Base-by-base conservation (phyloP, 2,329 filamentous ascomycete genomes). In the Trichoderma arundinaceum region DNA sequence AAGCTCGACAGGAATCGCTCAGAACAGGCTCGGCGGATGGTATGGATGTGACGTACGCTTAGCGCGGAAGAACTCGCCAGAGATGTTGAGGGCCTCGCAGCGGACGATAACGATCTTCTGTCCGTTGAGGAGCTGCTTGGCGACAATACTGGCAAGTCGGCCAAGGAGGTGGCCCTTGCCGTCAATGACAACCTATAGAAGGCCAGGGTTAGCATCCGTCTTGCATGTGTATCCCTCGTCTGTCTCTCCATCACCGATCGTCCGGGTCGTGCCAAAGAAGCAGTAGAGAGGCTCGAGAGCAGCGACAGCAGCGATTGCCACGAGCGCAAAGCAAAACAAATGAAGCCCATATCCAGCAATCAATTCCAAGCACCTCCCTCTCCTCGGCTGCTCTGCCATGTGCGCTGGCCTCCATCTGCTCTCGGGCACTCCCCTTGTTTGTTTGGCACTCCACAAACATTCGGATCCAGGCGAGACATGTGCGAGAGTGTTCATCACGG, bases 101-200 rank as follows among this genome's bases (percentile, higher is more conserved):
- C 95, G 92, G 82, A 99, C 95, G 77, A 99, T 87, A 78, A 98
- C 94, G 81, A 99, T 96, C 91, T 98, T 98, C 88, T 98, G 94
- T 82, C 94, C 94, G 84, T 90, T 96, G 77, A 98, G 92, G 79
- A 98, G 90, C 88, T 98, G 94, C 91, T 98, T 98, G 82, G 94
- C 94, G 79, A 98, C 93, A 80, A 93, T 97, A 82, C 90, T 93
- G 86, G 94, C 94, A 82, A 99, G 90, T 83, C 95, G 94, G 88
- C 95, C 95, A 84, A 99, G 93, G 82, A 99, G 91, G 86, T 99
- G 95, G 85, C 95, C 95, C 90, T 99, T 99, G 92, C 94, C 95
- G 90, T 99, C 95, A 82, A 99, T 96, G 86, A 97, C 92, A 86
- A 97, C 90, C 93, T 97, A 70, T 68, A 68, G 52, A 13, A 28